Evolutionary conservation across 352 stramenopile genomes (phyloP).

Genomic region (Stramenopiles sp.): DNA sequence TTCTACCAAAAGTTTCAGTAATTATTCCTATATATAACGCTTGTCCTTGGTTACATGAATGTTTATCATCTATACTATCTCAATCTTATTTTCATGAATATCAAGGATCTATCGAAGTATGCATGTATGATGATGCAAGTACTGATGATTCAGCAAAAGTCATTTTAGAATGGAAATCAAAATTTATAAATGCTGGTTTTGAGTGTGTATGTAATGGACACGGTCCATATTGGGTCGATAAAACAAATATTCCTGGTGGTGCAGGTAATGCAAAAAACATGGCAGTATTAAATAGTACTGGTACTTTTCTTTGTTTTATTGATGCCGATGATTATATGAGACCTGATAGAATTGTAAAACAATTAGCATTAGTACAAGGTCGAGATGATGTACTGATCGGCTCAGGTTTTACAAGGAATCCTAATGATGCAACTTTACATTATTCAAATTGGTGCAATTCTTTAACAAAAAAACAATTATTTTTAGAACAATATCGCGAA

Average conservation of each 20-base stretch:
- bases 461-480: conserved; percentile 2
- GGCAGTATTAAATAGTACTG: conserved; percentile 6
- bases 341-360: conserved; percentile 6
- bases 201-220: not conserved
- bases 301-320: conserved; percentile 5
- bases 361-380: conserved; percentile 1
- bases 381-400: not conserved
- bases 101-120: conserved; percentile 2
- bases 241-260: conserved; percentile 4
- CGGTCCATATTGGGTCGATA: too few relatives aligned
- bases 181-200: too few relatives aligned
- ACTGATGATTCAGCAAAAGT: conserved; percentile 3
- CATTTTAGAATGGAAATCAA: not conserved
- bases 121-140: not conserved
- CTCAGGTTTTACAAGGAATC: not conserved
- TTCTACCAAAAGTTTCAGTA: conserved; percentile 5
- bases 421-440: not conserved
- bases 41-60: not conserved
- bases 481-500: not conserved
- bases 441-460: not conserved
- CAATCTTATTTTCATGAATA: not conserved
- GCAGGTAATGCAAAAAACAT: not conserved
- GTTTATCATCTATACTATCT: not conserved
- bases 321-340: conserved; percentile 5
- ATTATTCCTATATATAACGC: conserved; percentile 1